These are phyloP conservation scores for Tricholomella constricta DNA, from an alignment of 768 basidiomycete genomes.

Conservation along the genomic window DNA sequence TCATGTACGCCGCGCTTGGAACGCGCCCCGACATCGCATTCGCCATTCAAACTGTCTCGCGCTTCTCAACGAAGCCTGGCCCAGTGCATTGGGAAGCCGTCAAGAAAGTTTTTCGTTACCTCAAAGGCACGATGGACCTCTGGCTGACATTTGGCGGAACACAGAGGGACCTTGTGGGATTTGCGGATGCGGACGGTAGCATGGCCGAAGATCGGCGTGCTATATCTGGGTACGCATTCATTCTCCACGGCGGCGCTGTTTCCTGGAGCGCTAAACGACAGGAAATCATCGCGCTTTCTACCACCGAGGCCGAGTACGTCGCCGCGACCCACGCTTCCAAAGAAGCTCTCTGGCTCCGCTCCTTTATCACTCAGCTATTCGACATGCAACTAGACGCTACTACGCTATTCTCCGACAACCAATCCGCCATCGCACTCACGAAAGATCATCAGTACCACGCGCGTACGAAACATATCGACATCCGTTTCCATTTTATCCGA, in stretches of 20 bases:
- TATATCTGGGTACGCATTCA: slow-evolving; percentile 29
- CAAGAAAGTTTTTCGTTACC: neutral
- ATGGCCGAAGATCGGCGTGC: slow-evolving; percentile 8
- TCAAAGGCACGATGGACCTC: neutral
- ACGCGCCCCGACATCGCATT: slow-evolving; percentile 26
- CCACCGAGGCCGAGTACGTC: slow-evolving; percentile 30
- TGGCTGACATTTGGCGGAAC: neutral
- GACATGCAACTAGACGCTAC: neutral
- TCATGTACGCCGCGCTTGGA: slow-evolving; percentile 23
- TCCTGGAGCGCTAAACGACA: slow-evolving; percentile 23
- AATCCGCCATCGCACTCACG: slow-evolving; percentile 7
- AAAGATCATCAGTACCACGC: slow-evolving; percentile 6
- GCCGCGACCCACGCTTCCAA: slow-evolving; percentile 27
- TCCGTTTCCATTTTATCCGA: slow-evolving; percentile 22
- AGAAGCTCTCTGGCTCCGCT: slow-evolving; percentile 34
- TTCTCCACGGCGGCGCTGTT: slow-evolving; percentile 24
- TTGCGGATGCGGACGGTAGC: slow-evolving; percentile 15
- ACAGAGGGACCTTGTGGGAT: neutral
- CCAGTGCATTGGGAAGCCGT: neutral
- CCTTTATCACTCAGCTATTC: slow-evolving; percentile 22
- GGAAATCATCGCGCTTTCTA: slow-evolving; percentile 12
- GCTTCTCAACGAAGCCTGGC: neutral
- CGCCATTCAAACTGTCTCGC: neutral
- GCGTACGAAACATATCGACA: slow-evolving; percentile 15
- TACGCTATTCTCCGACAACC: slow-evolving; percentile 6